Base-by-base conservation (phyloP, 768 basidiomycete genomes). In the Myochromella boudieri region DNA sequence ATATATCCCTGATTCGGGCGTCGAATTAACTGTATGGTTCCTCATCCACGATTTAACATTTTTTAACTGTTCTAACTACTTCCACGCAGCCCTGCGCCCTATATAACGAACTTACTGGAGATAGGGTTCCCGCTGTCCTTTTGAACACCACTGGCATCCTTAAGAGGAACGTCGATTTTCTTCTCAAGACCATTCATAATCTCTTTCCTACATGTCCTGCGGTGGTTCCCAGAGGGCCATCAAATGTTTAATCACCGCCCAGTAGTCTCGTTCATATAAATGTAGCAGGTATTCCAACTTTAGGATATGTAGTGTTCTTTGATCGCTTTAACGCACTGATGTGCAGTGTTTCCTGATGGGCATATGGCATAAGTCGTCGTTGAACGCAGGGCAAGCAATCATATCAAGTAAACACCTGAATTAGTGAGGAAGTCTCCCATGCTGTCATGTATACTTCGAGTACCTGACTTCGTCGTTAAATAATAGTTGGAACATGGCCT, bases 161-260 rank as follows among this genome's bases (percentile, higher is more conserved):
- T 22, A 54, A 44, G 18, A 41, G 42, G 7, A 54, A 54, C 29
- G 53, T 54, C n/a, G 49, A 51, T 39, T 53, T 53, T 22, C 26
- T 53, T 29, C 31, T 44, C 29, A 43, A 46, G 26, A 36, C 52
- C 4, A 53, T 53, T 8, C 52, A 49, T 6, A 42, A 20, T 11
- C 29, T 49, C 17, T 53, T 53, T 41, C 34, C 44, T 9, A 10
- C 11, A 5, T 53, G 52, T 6, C 52, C 48, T 17, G 4, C 29
- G 20, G 52, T 45, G 1, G 37, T 49, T 15, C 52, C 52, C 2
- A 11, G 32, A 9, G 52, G 52, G 9, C 40, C 48, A 12, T 44
- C 33, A n/a, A 14, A 14, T 34, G 33, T 34, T 14, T 34, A n/a
- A 14, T 34, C n/a, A n/a, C n/a, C n/a, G n/a, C n/a, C n/a, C n/a